Evolutionary conservation across 1,139 yeast genomes (phyloP).

Genomic region (Candida pseudocylindracea): DNA sequence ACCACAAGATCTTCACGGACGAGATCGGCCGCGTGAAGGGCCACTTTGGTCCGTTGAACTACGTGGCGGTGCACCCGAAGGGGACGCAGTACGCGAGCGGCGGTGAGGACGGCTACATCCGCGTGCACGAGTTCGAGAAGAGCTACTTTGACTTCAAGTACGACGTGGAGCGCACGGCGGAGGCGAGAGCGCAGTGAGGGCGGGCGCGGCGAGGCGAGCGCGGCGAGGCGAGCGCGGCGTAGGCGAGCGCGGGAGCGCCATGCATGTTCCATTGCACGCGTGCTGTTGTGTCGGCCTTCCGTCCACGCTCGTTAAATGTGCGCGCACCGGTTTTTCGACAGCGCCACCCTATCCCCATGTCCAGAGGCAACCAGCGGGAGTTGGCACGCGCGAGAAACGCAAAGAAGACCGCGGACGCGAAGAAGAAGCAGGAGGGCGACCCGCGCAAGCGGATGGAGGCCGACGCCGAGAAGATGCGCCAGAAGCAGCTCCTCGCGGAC

Average conservation of each 20-base stretch:
- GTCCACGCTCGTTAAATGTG: too few species aligned
- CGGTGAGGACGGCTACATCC: constrained; percentile 94
- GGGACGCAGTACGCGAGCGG: constrained; percentile 91
- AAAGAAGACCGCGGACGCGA: constrained; percentile 57
- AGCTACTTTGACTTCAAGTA: constrained; percentile 80
- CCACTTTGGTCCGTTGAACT: constrained; percentile 96
- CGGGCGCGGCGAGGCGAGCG: too few species aligned
- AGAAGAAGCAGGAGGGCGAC: constrained; percentile 57
- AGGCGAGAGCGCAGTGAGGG: constrained; percentile 2
- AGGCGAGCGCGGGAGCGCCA: too few species aligned
- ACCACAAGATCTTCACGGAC: constrained; percentile 85
- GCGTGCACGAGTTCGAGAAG: constrained; percentile 87
- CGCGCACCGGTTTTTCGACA: too few species aligned
- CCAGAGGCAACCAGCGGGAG: constrained; percentile 94
- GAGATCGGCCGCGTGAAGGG: constrained; percentile 96
- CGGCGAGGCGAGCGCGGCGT: too few species aligned
- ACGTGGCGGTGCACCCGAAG: constrained; percentile 83
- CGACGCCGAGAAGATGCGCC: constrained; percentile 76
- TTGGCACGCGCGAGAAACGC: constrained; percentile 73
- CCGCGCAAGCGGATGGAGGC: constrained; percentile 66
- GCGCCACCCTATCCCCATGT: constrained; percentile 20
- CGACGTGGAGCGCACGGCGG: constrained; percentile 54
- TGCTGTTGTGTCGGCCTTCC: too few species aligned
- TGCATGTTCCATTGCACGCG: too few species aligned
- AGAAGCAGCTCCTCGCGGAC: constrained; percentile 34